Base-by-base conservation (phyloP, 2,329 filamentous ascomycete species). In the Lecanicillium sp. region DNA sequence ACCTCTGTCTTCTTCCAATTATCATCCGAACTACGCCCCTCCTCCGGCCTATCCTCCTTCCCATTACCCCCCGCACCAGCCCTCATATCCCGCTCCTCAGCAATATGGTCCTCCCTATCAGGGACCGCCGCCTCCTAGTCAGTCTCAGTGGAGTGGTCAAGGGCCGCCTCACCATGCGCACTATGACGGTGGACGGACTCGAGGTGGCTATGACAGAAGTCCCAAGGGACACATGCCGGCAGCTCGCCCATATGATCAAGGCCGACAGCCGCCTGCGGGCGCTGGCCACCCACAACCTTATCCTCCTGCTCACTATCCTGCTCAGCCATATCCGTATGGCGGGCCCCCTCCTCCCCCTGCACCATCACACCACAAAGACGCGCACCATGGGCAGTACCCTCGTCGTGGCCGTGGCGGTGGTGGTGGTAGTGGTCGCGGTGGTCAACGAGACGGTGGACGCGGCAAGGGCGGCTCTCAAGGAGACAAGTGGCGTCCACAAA, bases 11-110 rank as follows among this genome's bases (percentile, higher is more conserved):
- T 58, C 70, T 22, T 62, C 68, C 43, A 73, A 72, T 49, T 78
- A 78, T 49, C 74, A 77, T 46, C 72, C 72, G 25, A 75, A 73
- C 54, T 79, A 76, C 51, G 67, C 73, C 29, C 68, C 70, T 29
- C 76, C 78, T 29, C 76, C 78, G 48, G 55, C 64, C 8, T 79
- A 77, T 42, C 56, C 57, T 22, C 52, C 57, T 32, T 41, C 62
- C 17, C 62, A 66, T 38, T 64, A 65, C 13, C 34, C 34, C 42
- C 50, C 60, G 11, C 69, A 69, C 43, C 67, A 67, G 37, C 59
- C 65, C 28, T 55, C 63, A 12, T 71, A 71, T 44, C 57, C 56
- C 11, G 53, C 62, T 31, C 57, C 62, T 19, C 62, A 62, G 38
- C 55, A 56, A 27, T 65, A 65, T 28, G 45, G 46, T 9, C 51